Conservation (phyloP, 129 eudicot genomes). For the Arctium minus region DNA sequence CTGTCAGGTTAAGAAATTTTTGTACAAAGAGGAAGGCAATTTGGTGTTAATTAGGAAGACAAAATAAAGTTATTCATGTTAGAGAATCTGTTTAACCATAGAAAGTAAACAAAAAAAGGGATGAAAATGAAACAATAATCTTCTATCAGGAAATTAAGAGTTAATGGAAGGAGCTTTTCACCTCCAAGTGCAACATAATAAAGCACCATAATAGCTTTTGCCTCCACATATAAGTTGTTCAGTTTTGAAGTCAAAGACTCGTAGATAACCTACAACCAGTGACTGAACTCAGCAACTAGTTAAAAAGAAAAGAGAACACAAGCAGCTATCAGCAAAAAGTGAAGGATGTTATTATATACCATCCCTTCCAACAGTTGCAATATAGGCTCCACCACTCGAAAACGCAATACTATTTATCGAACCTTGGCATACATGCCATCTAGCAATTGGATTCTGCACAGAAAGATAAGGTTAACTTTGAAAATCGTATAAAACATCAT, state of each 20-base stretch:
- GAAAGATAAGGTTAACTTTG: not conserved
- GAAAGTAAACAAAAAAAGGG: conserved; percentile 6
- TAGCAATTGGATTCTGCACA: conserved; percentile 81
- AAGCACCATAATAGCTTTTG: conserved; percentile 97
- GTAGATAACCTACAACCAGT: conserved; percentile 61
- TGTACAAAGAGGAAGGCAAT: not conserved
- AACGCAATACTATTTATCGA: conserved; percentile 73
- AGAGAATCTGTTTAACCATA: not conserved
- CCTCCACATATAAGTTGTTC: conserved; percentile 92
- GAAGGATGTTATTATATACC: conserved; percentile 43
- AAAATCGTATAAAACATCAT: not conserved
- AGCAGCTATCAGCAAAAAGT: not conserved
- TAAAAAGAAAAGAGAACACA: conserved; percentile 7
- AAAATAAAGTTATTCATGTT: too few relatives aligned
- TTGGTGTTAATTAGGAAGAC: too few relatives aligned
- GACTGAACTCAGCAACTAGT: conserved; percentile 8
- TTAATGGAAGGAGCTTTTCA: conserved; percentile 20
- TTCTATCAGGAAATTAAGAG: not conserved
- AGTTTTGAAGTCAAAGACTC: conserved; percentile 81
- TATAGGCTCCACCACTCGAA: conserved; percentile 66
- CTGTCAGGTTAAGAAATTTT: not conserved
- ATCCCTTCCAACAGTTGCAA: conserved; percentile 98
- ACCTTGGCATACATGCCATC: conserved; percentile 97
- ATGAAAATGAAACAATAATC: not conserved
- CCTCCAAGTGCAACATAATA: conserved; percentile 98